Percentiles rank a stretch among this genome's conserved stretches.
These are phyloP conservation scores for Globisporangium nagaii DNA, from an alignment of 352 stramenopile genomes.

Conservation along the genomic window DNA sequence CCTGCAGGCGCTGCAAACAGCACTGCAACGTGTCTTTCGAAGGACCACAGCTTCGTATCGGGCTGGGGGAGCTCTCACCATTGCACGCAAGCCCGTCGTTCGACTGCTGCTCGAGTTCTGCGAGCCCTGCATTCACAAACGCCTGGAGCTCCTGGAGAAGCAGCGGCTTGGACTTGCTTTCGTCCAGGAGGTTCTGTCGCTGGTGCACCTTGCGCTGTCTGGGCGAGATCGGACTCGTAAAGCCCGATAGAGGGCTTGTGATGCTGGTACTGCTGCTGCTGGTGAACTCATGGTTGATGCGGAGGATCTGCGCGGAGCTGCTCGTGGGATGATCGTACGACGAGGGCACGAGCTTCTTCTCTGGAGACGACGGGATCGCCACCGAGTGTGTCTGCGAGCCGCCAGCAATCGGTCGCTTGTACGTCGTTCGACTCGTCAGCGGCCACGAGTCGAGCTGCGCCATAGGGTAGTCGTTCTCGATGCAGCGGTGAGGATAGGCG, in stretches of 20 bases:
- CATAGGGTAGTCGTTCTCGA: conserved; percentile 17
- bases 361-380: not conserved
- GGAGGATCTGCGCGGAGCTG: not conserved
- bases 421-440: conserved; percentile 12
- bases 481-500: not conserved
- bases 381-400: too few relatives aligned
- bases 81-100: too few relatives aligned
- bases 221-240: conserved; percentile 7
- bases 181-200: conserved; percentile 16
- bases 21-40: not conserved
- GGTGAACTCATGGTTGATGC: not conserved
- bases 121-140: conserved; percentile 28
- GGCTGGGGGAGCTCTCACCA: too few relatives aligned
- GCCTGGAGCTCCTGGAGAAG: conserved; percentile 40
- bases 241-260: not conserved
- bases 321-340: not conserved
- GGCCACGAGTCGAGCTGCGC: conserved; percentile 39
- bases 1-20: conserved; percentile 39
- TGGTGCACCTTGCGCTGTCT: conserved; percentile 18
- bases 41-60: too few relatives aligned
- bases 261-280: not conserved
- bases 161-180: conserved; percentile 30
- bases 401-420: conserved; percentile 5
- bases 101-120: not conserved
- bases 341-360: not conserved